Percentiles rank a stretch among this genome's conserved stretches.
These are phyloP conservation scores for Penicillium turbatum DNA, from an alignment of 495 filamentous ascomycete species.

Conservation along the genomic window DNA sequence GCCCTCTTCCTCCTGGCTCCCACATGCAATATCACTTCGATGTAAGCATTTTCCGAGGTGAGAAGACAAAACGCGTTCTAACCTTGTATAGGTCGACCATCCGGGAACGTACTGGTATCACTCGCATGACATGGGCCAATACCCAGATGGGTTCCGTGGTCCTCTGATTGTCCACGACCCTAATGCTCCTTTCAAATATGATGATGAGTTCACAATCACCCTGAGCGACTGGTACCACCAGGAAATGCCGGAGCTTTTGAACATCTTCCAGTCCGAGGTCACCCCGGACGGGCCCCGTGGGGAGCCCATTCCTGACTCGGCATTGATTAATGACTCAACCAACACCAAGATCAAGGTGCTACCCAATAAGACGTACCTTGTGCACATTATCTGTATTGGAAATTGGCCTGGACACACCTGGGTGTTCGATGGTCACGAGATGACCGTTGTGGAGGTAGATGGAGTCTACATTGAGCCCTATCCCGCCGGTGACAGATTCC, in stretches of 20 bases:
- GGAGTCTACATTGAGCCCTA: constrained; percentile 61
- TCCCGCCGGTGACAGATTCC: constrained; percentile 47
- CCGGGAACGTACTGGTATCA: constrained; percentile 87
- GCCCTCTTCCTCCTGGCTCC: constrained; percentile 58
- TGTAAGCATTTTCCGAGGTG: constrained; percentile 46
- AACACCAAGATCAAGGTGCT: constrained; percentile 40
- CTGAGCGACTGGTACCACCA: constrained; percentile 65
- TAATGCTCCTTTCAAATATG: constrained; percentile 59
- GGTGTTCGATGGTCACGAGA: constrained; percentile 50
- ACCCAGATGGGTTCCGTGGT: constrained; percentile 74
- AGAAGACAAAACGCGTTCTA: not conserved
- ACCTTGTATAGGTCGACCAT: constrained; percentile 56
- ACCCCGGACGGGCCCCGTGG: constrained; percentile 41
- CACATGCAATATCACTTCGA: constrained; percentile 67
- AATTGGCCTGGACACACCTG: constrained; percentile 57
- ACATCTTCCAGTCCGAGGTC: constrained; percentile 48
- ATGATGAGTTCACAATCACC: constrained; percentile 61
- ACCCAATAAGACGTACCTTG: constrained; percentile 55
- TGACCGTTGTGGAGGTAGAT: constrained; percentile 68
- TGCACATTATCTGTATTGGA: constrained; percentile 65
- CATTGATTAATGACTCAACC: constrained; percentile 64
- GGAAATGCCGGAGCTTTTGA: constrained; percentile 55
- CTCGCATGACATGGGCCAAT: constrained; percentile 67
- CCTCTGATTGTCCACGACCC: constrained; percentile 71
- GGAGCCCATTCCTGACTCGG: constrained; percentile 63